Evolutionary conservation across 2,329 filamentous ascomycete genomes (phyloP), one percentile per base, ranked within the genome.

Genomic region (Epichloe brachyelytri): DNA sequence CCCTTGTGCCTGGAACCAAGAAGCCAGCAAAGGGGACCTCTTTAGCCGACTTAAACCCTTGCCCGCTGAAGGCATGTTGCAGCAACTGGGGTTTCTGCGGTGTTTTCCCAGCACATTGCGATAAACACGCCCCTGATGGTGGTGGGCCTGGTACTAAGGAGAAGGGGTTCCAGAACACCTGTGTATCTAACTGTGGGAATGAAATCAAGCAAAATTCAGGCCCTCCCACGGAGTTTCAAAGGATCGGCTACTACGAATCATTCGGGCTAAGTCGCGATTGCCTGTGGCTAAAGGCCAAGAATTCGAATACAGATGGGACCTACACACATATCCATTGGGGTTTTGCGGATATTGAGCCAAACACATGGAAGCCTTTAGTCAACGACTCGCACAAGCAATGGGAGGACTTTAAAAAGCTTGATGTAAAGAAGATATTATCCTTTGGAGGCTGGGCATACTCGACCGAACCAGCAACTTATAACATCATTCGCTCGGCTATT

Each of bases 361-460:
- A 51, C 5, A 56, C 55, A 3, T 55, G 46, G 20, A 22, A 5
- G 20, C 20, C 20, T 43, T 43, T 43, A 15, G 30, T n/a, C 41
- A 43, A 22, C 61, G 20, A 22, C 20, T 22, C 20, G 5, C 4
- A 22, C 20, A 22, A 22, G 20, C 20, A 22, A 6, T 22, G 20
- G 20, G 20, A 22, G 20, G 20, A 22, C 20, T 22, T 64, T 5
- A 60, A 59, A 46, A 49, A 47, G 19, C 46, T 62, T 0, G 53
- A 51, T 0, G 49, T 55, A 14, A 65, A 64, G 44, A 58, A 57
- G 14, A 60, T 65, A 7, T 17, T 65, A 2, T 59, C 62, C 0
- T 53, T 63, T n/a, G 60, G 62, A 10, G 62, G 62, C 10, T 64
- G 59, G 61, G 58, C 53, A 11, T 58, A 59, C 39, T 62, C 59